Conservation (phyloP, 1,139 yeast species). For the Candida dubliniensis region DNA sequence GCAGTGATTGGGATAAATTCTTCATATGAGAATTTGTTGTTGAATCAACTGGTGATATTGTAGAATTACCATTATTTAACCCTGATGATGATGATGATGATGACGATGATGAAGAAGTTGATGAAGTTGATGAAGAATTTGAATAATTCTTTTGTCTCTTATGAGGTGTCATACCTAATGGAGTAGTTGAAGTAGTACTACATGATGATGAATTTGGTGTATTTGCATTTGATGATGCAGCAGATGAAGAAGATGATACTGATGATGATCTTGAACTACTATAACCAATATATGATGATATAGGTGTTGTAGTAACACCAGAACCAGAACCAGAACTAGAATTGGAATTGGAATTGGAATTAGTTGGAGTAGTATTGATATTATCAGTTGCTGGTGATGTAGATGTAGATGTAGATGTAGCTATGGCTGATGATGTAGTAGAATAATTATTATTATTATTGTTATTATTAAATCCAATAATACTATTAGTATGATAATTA, state of each 20-base stretch:
- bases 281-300: background rate
- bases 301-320: background rate
- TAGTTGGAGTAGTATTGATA: constrained; percentile 1
- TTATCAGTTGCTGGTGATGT: background rate
- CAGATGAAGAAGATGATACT: constrained; percentile 5
- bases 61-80: background rate
- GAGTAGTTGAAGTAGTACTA: constrained; percentile 4
- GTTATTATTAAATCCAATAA: constrained; percentile 3
- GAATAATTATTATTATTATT: background rate
- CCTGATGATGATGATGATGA: background rate
- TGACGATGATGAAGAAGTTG: background rate
- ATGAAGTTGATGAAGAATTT: background rate
- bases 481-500: background rate
- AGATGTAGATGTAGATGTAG: background rate
- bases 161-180: constrained; percentile 6
- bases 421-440: background rate
- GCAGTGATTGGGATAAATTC: too few species aligned
- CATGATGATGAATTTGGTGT: constrained; percentile 3
- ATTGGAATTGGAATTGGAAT: too few species aligned
- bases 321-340: too few species aligned
- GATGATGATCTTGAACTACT: constrained; percentile 6
- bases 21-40: too few species aligned
- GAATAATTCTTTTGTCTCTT: constrained; percentile 7
- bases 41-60: too few species aligned
- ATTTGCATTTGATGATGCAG: background rate